Conservation (phyloP, 2,329 filamentous ascomycete species). For the Erysiphe neolycopersici region DNA sequence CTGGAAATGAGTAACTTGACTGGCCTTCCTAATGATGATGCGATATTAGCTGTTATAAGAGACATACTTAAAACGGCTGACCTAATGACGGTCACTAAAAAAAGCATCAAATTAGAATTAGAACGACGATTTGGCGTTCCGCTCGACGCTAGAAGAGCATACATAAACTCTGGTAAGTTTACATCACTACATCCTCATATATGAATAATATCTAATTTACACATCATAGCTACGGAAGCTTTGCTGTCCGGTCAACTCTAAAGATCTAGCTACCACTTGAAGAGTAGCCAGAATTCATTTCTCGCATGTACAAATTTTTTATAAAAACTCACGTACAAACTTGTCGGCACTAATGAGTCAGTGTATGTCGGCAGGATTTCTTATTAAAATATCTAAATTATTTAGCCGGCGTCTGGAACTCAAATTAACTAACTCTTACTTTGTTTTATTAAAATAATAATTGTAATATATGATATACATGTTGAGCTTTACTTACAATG, state of each 20-base stretch:
- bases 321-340: no score
- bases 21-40: slow-evolving; percentile 65
- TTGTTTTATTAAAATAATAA: no score
- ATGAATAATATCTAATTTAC: slow-evolving; percentile 12
- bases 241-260: slow-evolving; percentile 53
- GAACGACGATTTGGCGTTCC: slow-evolving; percentile 72
- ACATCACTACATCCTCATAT: not conserved
- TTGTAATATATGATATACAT: no score
- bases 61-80: slow-evolving; percentile 81
- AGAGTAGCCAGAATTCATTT: no score
- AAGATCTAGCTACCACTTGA: not conserved
- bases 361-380: no score
- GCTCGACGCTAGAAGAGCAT: slow-evolving; percentile 67
- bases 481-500: no score
- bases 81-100: slow-evolving; percentile 96
- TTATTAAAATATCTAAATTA: no score
- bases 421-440: no score
- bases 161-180: slow-evolving; percentile 71
- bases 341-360: no score
- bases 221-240: slow-evolving; percentile 40
- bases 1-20: slow-evolving; percentile 46
- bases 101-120: slow-evolving; percentile 82
- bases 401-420: no score
- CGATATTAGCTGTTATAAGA: slow-evolving; percentile 73
- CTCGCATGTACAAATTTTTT: no score